Percentiles rank a stretch among this genome's conserved stretches.
phyloP scores from a whole-genome alignment of 140 eudicot species.

The Stevia rebaudiana region DNA sequence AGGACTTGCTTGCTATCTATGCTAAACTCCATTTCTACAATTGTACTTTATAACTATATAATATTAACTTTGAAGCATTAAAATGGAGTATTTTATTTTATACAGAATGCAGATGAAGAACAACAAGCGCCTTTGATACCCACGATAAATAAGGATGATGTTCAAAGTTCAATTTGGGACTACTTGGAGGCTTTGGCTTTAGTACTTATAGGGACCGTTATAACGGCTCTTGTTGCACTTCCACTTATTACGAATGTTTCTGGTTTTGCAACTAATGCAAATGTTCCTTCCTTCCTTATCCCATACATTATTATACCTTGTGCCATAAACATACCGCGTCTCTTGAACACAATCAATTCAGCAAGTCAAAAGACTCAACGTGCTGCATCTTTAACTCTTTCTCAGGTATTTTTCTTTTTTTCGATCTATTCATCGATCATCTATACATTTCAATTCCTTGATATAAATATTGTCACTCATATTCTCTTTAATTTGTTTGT shows the following conservation, averaged over 20 bases:
- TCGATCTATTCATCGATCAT: too few species aligned
- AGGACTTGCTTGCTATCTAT: too few species aligned
- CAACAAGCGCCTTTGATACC: slow-evolving; percentile 35
- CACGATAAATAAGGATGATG: not conserved
- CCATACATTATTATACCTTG: slow-evolving; percentile 56
- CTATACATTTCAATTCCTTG: too few species aligned
- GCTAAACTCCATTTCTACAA: too few species aligned
- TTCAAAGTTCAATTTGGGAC: slow-evolving; percentile 25
- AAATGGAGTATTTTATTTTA: not conserved
- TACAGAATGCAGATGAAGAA: slow-evolving; percentile 30
- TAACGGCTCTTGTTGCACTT: slow-evolving; percentile 31
- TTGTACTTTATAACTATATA: too few species aligned
- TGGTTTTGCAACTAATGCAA: slow-evolving; percentile 33
- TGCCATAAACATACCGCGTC: slow-evolving; percentile 43
- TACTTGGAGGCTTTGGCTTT: slow-evolving; percentile 41
- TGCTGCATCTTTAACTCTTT: slow-evolving; percentile 58
- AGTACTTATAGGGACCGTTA: slow-evolving; percentile 31
- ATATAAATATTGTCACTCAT: not conserved
- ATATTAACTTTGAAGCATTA: not conserved
- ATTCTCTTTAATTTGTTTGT: not conserved
- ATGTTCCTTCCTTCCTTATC: slow-evolving; percentile 51
- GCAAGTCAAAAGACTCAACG: slow-evolving; percentile 49
- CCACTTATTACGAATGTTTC: slow-evolving; percentile 49
- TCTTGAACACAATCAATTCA: slow-evolving; percentile 35
- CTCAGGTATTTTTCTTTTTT: slow-evolving; percentile 33